Evolutionary conservation across 1,284 basidiomycete genomes (phyloP), one percentile per base, ranked within the genome.

Genomic region (Sanghuangporus weigelae): DNA sequence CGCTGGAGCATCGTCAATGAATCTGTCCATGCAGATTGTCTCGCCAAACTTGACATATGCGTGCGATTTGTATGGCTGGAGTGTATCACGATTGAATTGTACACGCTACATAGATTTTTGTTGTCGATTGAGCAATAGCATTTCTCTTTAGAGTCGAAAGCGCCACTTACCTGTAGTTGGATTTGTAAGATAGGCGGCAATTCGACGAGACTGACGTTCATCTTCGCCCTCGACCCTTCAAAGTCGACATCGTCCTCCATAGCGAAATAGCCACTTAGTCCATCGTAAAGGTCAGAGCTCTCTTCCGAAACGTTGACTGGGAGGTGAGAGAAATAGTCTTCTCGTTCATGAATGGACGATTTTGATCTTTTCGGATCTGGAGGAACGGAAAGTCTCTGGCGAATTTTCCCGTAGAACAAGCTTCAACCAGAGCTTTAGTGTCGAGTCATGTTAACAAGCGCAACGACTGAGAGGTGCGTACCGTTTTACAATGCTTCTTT

Each of bases 21-120:
- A 99, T 4, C 97, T 88, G 73, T 98, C 96, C 84, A 99, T 87
- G 70, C 85, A 89, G 7, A 99, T 80, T 11, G 85, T 90, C 73
- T 96, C 92, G 5, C 82, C 87, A 72, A 97, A 96, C 69, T 90
- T 91, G 68, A 99, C 87, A 72, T 96, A 96, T 1, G 94, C 95
- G 72, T 99, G 96, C 10, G 92, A 95, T 75, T 99, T 99, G 79
- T 92, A 96, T 16, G 95, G 89, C 67, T 95, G 88, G 63, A 92
- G 80, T 0, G 89, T 92, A 68, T 90, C 88, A 14, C 94, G 84
- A 73, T 99, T 96, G 77, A 96, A 99, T 85, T 98, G 96, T 1
- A 96, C 97, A 65, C 96, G 84, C 92, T 98, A 69, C 14, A 40
- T 3, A 42, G 42, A 66, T 51, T 38, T 19, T 50, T 61, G 38